Conservation (phyloP, 352 stramenopile species). For the Globisporangium emineosum region DNA sequence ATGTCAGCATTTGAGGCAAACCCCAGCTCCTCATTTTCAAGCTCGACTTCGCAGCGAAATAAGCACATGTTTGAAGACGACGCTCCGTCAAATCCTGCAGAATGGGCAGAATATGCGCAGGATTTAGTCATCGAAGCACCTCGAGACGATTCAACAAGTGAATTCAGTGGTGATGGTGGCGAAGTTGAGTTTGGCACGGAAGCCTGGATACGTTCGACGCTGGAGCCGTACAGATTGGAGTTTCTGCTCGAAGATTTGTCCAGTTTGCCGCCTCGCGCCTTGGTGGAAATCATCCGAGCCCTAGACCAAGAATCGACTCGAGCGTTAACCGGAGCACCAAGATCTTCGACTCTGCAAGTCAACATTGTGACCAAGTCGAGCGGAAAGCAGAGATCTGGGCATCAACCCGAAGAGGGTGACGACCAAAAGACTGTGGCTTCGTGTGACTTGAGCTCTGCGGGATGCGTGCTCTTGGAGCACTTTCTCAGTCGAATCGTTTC, state of each 20-base stretch:
- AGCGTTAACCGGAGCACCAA: constrained; percentile 27
- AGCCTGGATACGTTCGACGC: constrained; percentile 53
- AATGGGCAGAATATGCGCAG: constrained; percentile 44
- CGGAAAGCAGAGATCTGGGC: constrained; percentile 18
- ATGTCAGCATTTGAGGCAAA: constrained; percentile 63
- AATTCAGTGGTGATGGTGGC: constrained; percentile 12
- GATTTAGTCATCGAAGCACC: constrained; percentile 39
- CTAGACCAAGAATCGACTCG: constrained; percentile 53
- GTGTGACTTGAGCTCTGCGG: constrained; percentile 14
- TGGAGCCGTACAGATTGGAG: constrained; percentile 71
- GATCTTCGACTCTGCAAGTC: neutral
- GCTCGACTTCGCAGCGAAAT: constrained; percentile 5
- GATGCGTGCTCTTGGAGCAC: constrained; percentile 70
- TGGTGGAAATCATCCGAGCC: constrained; percentile 50
- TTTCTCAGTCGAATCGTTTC: constrained; percentile 44
- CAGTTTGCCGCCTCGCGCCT: constrained; percentile 35
- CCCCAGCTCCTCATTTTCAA: constrained; percentile 21
- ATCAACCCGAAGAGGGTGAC: neutral
- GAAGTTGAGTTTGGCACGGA: constrained; percentile 43
- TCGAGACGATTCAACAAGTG: neutral
- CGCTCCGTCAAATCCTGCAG: constrained; percentile 29
- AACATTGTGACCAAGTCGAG: neutral
- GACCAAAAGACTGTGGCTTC: neutral
- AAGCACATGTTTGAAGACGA: constrained; percentile 17
- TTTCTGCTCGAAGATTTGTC: constrained; percentile 58